Evolutionary conservation across 257 asterid species (phyloP).

Genomic region (Nicotiana knightiana): DNA sequence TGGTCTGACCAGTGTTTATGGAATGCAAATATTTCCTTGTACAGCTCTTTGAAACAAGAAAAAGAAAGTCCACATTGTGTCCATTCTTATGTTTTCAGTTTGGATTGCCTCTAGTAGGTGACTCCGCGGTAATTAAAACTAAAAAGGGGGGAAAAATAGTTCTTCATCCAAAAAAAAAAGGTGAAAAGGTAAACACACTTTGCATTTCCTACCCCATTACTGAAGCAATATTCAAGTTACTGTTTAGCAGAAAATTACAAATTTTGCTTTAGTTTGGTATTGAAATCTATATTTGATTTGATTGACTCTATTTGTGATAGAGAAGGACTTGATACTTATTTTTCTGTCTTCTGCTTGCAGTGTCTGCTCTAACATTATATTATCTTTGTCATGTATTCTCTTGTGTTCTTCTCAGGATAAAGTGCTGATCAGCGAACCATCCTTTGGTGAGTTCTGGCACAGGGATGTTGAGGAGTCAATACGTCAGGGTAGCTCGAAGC

Average conservation of each 20-base stretch:
- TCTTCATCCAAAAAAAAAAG: background rate
- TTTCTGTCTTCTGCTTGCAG: background rate
- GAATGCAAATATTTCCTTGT: background rate
- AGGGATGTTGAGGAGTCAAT: slow-evolving; percentile 85
- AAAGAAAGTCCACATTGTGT: background rate
- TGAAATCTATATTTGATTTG: background rate
- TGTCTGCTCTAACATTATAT: background rate
- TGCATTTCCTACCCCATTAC: background rate
- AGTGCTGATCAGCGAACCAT: slow-evolving; percentile 34
- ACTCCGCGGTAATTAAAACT: background rate
- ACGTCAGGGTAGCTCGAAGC: slow-evolving; percentile 53
- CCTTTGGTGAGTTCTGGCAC: slow-evolving; percentile 68
- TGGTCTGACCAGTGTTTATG: background rate
- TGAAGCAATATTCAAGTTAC: background rate
- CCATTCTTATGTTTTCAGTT: background rate
- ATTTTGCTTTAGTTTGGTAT: background rate
- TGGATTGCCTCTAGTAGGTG: background rate
- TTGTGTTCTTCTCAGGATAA: slow-evolving; percentile 41
- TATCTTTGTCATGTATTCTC: background rate
- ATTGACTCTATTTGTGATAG: background rate
- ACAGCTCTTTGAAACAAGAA: background rate
- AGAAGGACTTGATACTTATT: background rate
- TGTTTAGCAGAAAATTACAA: background rate
- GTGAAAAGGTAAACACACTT: background rate
- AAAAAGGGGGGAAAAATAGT: background rate